These are phyloP conservation scores for Euphrasia arctica DNA, from an alignment of 305 asterid genomes.

Conservation along the genomic window DNA sequence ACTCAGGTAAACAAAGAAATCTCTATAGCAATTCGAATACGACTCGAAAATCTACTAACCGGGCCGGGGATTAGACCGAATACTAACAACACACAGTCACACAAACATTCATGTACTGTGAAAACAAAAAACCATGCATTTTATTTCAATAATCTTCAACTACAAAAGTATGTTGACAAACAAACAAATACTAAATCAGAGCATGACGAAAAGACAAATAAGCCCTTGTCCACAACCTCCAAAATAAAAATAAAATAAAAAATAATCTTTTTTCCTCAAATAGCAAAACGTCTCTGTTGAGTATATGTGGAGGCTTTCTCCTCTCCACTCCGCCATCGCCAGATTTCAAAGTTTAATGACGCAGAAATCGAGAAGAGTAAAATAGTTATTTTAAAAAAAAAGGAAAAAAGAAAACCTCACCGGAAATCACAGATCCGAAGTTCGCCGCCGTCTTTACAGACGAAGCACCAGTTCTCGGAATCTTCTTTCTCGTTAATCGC, in stretches of 20 bases:
- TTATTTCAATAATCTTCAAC: not conserved
- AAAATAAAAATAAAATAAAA: not conserved
- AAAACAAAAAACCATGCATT: too few relatives aligned
- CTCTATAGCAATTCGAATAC: not conserved
- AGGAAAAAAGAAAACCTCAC: constrained; percentile 26
- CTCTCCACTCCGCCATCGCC: too few relatives aligned
- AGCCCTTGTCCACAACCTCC: not conserved
- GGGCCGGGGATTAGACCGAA: not conserved
- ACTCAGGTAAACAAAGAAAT: too few relatives aligned
- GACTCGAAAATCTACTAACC: not conserved
- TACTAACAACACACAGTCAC: not conserved
- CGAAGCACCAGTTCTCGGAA: constrained; percentile 55
- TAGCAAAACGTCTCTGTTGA: not conserved
- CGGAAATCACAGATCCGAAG: constrained; percentile 48
- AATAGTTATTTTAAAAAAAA: not conserved
- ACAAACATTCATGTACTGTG: not conserved
- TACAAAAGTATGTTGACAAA: not conserved
- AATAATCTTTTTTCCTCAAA: not conserved
- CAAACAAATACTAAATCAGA: not conserved
- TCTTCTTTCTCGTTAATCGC: constrained; percentile 28
- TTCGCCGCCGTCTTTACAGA: constrained; percentile 57
- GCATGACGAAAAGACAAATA: constrained; percentile 9
- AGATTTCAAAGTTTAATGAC: too few relatives aligned
- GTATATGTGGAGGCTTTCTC: too few relatives aligned
- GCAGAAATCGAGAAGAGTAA: constrained; percentile 1